Base-by-base conservation (phyloP, 257 asterid genomes). In the Nicotiana otophora region DNA sequence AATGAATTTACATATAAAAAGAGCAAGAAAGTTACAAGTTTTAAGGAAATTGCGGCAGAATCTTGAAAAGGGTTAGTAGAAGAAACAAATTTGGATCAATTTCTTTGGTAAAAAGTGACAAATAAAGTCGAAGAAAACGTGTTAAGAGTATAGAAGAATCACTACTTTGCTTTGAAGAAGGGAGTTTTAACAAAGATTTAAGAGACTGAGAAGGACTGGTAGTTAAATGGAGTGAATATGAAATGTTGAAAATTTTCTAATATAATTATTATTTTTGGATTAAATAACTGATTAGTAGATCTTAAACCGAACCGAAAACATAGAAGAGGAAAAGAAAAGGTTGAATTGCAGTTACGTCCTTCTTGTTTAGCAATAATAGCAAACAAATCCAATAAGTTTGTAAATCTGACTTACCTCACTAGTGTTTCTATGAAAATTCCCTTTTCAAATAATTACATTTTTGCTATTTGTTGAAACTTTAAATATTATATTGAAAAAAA, bases 111-210 rank as follows among this genome's bases (percentile, higher is more conserved):
- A 69, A 69, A 69, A 69, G 55, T 10, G 55, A 69, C 10, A 69
- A 19, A 69, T n/a, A 36, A 69, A 39, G 34, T 36, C 84, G 82
- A 82, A 67, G 65, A 65, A 87, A 10, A 78, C 46, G 79, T 76
- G 83, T 58, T 83, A 82, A 17, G 76, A 26, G 48, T 81, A 53
- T 54, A 83, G 19, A 82, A 77, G 87, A 89, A 87, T 86, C 83
- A 53, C 81, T 89, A 84, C 84, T 84, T 90, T 88, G 92, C 89
- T 92, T 90, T 68, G 82, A 86, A 88, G 87, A 84, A 74, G 86
- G 86, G 87, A 84, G 34, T 82, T 66, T 81, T 81, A 81, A 20
- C 58, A 26, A 63, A 77, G 78, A 64, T 77, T 74, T 46, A 68
- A 64, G 28, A 28, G 10, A 33, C 5, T 23, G 81, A 64, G 10